Base-by-base conservation (phyloP, 257 asterid species). In the Henckelia pumila region DNA sequence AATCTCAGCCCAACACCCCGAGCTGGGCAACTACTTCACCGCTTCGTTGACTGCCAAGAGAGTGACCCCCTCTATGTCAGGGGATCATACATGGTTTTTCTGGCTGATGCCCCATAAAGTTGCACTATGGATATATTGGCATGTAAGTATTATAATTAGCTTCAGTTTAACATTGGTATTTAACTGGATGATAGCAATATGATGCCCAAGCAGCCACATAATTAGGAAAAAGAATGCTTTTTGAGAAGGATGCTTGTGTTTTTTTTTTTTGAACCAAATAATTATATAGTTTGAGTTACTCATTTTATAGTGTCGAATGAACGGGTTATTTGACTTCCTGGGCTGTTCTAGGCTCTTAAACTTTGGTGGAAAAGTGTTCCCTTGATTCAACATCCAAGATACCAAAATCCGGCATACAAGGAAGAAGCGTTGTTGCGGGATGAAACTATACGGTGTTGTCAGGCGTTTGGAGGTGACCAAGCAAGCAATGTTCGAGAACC, bases 31-130 rank as follows among this genome's bases (percentile, higher is more conserved):
- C 82, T 94, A 88, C 75, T 90, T 94, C 86, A 79, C 95, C 72
- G 99, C 99, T 56, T 77, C 95, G 58, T 79, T 94, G 84, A 85
- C 79, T 44, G 99, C 96, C 74, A 91, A 79, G 82, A 80, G 77
- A 82, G 88, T 87, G 40, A 33, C 76, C 56, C 67, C 85, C 55
- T 75, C 67, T 66, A 29, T 44, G 6, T 68, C 75, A 17, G 81
- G 68, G 35, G 88, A 86, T 81, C 85, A 79, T 40, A 75, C 87
- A n/a, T 44, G 66, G 69, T 91, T 86, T 77, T 94, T 91, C 85
- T 93, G 96, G 97, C 81, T 90, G 85, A 94, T 94, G 97, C 96
- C 99, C 63, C 99, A 94, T 78, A 86, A 86, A 77, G 96, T 90
- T 71, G 95, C 97, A 0, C 32, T 91, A 23, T 88, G 95, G 97